phyloP scores from a whole-genome alignment of 176 grass and related monocot species.

The Poa pratensis region DNA sequence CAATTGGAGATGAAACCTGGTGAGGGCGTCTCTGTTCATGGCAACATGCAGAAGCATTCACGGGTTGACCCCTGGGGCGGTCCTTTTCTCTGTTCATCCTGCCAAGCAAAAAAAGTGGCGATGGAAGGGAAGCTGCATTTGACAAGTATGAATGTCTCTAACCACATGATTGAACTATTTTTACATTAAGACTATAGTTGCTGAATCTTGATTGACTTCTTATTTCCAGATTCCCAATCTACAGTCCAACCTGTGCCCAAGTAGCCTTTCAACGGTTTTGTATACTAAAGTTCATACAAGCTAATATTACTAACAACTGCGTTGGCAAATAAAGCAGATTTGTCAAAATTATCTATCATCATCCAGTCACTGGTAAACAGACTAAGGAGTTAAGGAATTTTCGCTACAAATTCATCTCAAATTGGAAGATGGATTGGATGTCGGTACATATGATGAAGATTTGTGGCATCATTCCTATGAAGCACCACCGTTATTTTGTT shows the following conservation, averaged over 20 bases:
- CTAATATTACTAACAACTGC: slow-evolving; percentile 42
- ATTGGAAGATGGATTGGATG: slow-evolving; percentile 22
- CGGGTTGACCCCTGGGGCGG: slow-evolving; percentile 72
- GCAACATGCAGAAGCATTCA: slow-evolving; percentile 52
- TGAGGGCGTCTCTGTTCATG: slow-evolving; percentile 82
- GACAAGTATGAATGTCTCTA: slow-evolving; percentile 54
- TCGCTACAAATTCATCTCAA: slow-evolving; percentile 27
- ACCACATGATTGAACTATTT: slow-evolving; percentile 23
- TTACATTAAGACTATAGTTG: slow-evolving; percentile 23
- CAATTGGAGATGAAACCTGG: slow-evolving; percentile 88
- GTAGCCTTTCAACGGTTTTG: slow-evolving; percentile 33
- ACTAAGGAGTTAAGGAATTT: slow-evolving; percentile 28
- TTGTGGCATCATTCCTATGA: slow-evolving; percentile 33
- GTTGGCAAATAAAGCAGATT: slow-evolving; percentile 41
- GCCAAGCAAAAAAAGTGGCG: slow-evolving; percentile 87
- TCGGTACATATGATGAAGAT: slow-evolving; percentile 31
- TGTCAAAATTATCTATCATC: slow-evolving; percentile 15
- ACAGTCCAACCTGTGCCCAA: slow-evolving; percentile 49
- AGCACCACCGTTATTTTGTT: slow-evolving; percentile 24
- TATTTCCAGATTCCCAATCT: slow-evolving; percentile 65
- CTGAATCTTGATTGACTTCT: slow-evolving; percentile 40
- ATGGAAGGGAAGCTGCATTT: slow-evolving; percentile 88
- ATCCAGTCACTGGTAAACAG: slow-evolving; percentile 15
- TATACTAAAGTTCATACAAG: slow-evolving; percentile 36
- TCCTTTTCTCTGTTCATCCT: slow-evolving; percentile 87